Percentiles rank a stretch among this genome's conserved stretches.
Evolutionary conservation across 257 asterid genomes (phyloP).

Genomic region (Scutellaria minor): DNA sequence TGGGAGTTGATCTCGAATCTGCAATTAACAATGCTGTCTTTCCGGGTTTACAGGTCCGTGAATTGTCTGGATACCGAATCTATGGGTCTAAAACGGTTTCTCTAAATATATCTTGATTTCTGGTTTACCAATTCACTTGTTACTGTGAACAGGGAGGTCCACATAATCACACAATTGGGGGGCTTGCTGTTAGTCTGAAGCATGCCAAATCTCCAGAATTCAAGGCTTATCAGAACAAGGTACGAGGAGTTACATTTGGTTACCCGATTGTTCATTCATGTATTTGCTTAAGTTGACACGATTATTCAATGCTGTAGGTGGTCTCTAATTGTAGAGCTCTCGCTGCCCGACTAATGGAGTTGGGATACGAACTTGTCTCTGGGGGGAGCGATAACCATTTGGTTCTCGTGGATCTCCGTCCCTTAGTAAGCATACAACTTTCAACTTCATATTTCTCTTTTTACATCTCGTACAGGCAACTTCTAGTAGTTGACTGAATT

Average conservation of each 20-base stretch:
- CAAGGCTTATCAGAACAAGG: constrained; percentile 82
- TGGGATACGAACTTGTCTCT: constrained; percentile 88
- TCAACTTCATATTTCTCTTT: background rate
- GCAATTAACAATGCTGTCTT: constrained; percentile 91
- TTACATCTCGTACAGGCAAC: background rate
- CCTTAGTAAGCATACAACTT: constrained; percentile 58
- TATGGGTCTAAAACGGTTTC: background rate
- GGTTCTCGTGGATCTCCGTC: constrained; percentile 96
- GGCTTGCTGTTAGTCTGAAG: constrained; percentile 82
- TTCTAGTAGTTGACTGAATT: background rate
- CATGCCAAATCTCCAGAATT: constrained; percentile 80
- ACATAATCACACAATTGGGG: constrained; percentile 93
- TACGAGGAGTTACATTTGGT: constrained; percentile 33
- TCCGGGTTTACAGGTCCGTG: constrained; percentile 88
- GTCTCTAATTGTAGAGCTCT: constrained; percentile 90
- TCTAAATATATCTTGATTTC: background rate
- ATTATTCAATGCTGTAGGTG: constrained; percentile 49
- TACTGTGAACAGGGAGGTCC: constrained; percentile 80
- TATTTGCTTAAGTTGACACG: constrained; percentile 31
- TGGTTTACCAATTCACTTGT: constrained; percentile 12
- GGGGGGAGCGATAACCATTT: constrained; percentile 98
- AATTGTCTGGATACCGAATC: background rate
- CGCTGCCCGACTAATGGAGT: constrained; percentile 67
- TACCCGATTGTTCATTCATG: background rate
- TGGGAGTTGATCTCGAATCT: constrained; percentile 81